Evolutionary conservation across 2,329 filamentous ascomycete species (phyloP), one percentile per base, ranked within the genome.

Genomic region (Diaporthe sp.): DNA sequence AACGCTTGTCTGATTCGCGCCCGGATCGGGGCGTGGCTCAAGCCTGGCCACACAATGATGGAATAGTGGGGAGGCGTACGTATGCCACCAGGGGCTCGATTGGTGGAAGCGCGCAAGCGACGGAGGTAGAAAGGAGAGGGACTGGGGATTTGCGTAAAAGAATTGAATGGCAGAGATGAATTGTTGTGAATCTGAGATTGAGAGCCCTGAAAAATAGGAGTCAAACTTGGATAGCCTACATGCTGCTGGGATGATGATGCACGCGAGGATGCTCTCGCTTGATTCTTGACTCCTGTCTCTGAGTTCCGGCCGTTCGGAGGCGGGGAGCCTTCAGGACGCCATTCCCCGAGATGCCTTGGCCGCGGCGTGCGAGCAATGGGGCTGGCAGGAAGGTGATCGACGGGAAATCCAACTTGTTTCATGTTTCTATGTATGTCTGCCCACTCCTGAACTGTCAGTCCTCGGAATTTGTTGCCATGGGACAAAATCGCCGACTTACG

Each of bases 51-150:
- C 28, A 49, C 28, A 37, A 72, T 51, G 62, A 53, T 51, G 62
- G 44, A 61, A 72, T 60, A 37, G 70, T 72, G 57, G 57, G 37
- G 71, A 62, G 31, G 71, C 57, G 44, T 62, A 72, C 71, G 71
- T 62, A 62, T n/a, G 71, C 31, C 57, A 22, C 19, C 70, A 39
- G 55, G 70, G 70, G 62, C 12, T 13, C 46, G 37, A 68, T 68
- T 68, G 62, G 62, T 53, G 46, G 62, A 53, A 39, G 46, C 49
- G 31, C 44, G 22, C 46, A 39, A 53, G 62, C 62, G 62, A 39
- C 34, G 22, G 62, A 51, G 62, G 34, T 68, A 25, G 46, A 68
- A 68, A 68, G 62, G 62, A 68, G 62, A 51, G 7, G 12, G 31
- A 37, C 19, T 51, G 44, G 44, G 46, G 42, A 3, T 37, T 68